These are phyloP conservation scores for Starmerella asiatica DNA, from an alignment of 805 yeast genomes.

Conservation along the genomic window DNA sequence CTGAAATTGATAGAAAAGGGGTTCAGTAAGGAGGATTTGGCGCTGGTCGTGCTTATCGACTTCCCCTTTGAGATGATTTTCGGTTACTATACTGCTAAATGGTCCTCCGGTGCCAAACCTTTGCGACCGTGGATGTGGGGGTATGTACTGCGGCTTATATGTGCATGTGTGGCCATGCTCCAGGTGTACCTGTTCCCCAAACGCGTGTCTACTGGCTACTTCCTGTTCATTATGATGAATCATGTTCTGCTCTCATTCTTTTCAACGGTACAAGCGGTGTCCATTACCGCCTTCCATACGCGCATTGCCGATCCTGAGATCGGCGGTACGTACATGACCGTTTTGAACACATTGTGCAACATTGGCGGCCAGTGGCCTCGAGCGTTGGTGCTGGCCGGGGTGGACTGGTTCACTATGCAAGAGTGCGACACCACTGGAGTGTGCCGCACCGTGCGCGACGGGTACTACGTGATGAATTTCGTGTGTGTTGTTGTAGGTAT, in stretches of 20 bases:
- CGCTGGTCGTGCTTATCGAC: conserved; percentile 82
- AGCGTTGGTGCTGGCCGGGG: conserved; percentile 60
- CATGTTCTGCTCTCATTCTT: conserved; percentile 80
- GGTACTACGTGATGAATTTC: conserved; percentile 67
- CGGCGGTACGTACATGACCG: conserved; percentile 98
- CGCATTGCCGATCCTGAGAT: conserved; percentile 87
- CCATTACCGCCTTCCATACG: conserved; percentile 89
- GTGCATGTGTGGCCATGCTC: conserved; percentile 64
- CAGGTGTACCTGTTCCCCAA: conserved; percentile 64
- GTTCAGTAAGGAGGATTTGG: conserved; percentile 80
- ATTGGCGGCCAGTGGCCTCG: conserved; percentile 98
- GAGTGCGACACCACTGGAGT: conserved; percentile 33
- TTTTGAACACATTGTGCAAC: conserved; percentile 79
- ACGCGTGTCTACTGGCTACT: conserved; percentile 39
- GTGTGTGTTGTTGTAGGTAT: conserved; percentile 60
- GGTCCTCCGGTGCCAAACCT: conserved; percentile 64
- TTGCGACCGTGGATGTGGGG: conserved; percentile 84
- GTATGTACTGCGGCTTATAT: conserved; percentile 61
- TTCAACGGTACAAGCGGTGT: conserved; percentile 91
- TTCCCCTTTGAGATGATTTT: conserved; percentile 92
- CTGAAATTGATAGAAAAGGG: conserved; percentile 84
- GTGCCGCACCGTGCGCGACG: conserved; percentile 50
- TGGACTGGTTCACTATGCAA: conserved; percentile 63
- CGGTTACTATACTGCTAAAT: conserved; percentile 89
- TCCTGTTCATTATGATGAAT: conserved; percentile 60